Base-by-base conservation (phyloP, 2,329 filamentous ascomycete species). In the Pyrenophora tritici-repentis region DNA sequence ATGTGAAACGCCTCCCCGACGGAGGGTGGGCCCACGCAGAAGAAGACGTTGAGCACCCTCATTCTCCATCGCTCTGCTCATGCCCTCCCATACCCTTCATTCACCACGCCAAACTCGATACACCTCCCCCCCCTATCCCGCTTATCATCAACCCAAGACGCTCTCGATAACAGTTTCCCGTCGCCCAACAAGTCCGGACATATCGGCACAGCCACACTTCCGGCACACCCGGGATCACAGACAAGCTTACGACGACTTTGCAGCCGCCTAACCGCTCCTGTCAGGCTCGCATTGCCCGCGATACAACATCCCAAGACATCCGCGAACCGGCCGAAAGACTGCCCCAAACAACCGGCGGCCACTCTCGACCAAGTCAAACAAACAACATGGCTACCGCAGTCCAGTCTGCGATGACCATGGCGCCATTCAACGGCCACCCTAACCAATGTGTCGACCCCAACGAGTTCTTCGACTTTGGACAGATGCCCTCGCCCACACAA, bases 401-500 rank as follows among this genome's bases (percentile, higher is more conserved):
- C 50, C 67, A 70, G 40, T 58, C 66, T 57, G 66, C 66, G 42
- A 67, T 73, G 63, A 68, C 64, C 41, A 72, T 73, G 69, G 62
- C 69, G 32, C 60, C 67, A 43, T 72, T 68, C 62, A 66, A 70
- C 61, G 44, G 44, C 42, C 58, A 61, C 38, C 48, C 55, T 44
- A 72, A 63, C 56, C 72, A 75, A 59, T 75, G 72, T 55, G 55
- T 73, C 55, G 73, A 75, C 51, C 70, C 73, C 16, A 74, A 77
- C 49, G 65, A 73, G 51, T 75, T 73, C 64, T 73, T 77, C 66
- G 74, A 77, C 67, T 89, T 87, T 73, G 85, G 87, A 66, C 79
- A 79, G 58, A 72, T 83, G 45, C 77, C 78, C 56, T 86, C 84
- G 63, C 80, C 84, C 53, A 86, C 85, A 10, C 83, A 86, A 42